Conservation (phyloP, 164 flowering plant genomes). For the Cinnamomum micranthum region DNA sequence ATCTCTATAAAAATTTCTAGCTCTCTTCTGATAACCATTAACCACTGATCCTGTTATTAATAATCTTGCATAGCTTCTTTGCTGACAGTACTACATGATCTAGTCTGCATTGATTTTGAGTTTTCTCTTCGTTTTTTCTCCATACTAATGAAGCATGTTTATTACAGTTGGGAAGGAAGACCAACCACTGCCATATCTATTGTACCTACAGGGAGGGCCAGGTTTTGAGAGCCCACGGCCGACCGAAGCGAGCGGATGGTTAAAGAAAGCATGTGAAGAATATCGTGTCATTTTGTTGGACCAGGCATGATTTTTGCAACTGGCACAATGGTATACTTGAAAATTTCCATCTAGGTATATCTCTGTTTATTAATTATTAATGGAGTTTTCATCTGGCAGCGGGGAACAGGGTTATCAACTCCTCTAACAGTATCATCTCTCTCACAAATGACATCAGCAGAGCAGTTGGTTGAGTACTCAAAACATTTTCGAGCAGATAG, state of each 20-base stretch:
- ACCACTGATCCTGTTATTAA: not conserved
- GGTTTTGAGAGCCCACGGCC: constrained; percentile 90
- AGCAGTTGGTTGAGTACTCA: constrained; percentile 61
- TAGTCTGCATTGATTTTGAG: not conserved
- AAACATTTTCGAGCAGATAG: constrained; percentile 91
- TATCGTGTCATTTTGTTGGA: constrained; percentile 79
- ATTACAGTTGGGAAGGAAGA: constrained; percentile 89
- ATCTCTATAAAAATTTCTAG: not conserved
- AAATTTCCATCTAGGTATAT: not conserved
- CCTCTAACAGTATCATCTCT: constrained; percentile 78
- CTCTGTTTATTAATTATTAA: not conserved
- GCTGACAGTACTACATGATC: not conserved
- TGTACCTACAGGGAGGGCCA: constrained; percentile 94
- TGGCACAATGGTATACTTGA: not conserved
- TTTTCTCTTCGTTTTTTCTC: not conserved
- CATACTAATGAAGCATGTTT: not conserved
- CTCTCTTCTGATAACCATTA: not conserved
- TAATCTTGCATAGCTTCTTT: not conserved
- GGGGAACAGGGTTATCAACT: constrained; percentile 97
- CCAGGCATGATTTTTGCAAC: constrained; percentile 53
- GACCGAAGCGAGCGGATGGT: constrained; percentile 92
- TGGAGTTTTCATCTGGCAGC: constrained; percentile 37
- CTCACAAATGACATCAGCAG: constrained; percentile 61
- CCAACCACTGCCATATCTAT: constrained; percentile 57
- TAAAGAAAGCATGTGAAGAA: constrained; percentile 81